Evolutionary conservation across 345 rosid species (phyloP), one percentile per base, ranked within the genome.

Genomic region (Citrus reticulata): DNA sequence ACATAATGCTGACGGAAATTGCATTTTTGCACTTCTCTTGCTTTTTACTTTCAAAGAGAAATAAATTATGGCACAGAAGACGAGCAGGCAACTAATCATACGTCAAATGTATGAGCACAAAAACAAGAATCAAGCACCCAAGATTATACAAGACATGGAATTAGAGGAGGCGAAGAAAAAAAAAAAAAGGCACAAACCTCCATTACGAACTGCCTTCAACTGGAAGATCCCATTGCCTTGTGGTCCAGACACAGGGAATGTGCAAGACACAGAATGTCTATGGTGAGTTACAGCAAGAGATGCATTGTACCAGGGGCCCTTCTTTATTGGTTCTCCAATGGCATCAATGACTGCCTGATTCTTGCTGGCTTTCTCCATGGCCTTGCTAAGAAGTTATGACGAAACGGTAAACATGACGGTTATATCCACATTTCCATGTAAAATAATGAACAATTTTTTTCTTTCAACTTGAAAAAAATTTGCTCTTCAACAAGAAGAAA

Each of bases 301-400:
- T 55, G 99, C 97, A 87, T 85, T 89, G 84, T 94, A 94, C 99
- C 99, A 96, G 77, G 98, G 93, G 59, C 99, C 99, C 89, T 88
- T 93, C 81, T 87, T 87, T 76, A 94, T 84, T 34, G 99, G 99
- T 71, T 92, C 98, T 78, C 99, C 99, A 11, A 96, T 83, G 77
- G 95, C 97, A 72, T 93, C 93, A 37, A 84, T 88, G 74, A 96
- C 81, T 30, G 87, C 93, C 85, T 88, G 89, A 78, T 83, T 90
- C 59, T 86, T 86, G 81, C 87, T 55, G 61, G 92, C 99, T 89
- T 89, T 93, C 89, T 92, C 97, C 90, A 94, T 88, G 13, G 99
- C 97, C 83, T 91, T 92, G 72, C 98, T 96, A 90, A 81, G 88
- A 77, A 76, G 17, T 76, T 65, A 76, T 55, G 83, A 24, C 73